Base-by-base conservation (phyloP, 805 yeast species). In the Debaryomyces maramus region DNA sequence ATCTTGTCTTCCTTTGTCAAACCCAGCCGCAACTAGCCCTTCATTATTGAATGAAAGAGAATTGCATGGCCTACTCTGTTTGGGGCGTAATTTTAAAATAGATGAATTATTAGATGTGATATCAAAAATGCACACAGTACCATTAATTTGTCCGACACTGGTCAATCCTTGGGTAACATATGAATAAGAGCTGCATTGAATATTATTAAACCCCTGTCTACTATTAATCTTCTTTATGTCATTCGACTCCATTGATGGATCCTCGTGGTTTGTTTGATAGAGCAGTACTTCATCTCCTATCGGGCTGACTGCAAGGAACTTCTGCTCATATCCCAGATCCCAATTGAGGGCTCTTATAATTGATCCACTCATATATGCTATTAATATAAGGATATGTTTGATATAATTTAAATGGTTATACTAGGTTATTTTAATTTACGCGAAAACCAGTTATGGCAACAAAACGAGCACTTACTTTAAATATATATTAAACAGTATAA, bases 251-350 rank as follows among this genome's bases (percentile, higher is more conserved):
- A 73, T 69, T 18, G 74, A 75, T 15, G 75, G 73, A 19, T 68
- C 67, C 34, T 58, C 61, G 38, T 55, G 67, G 43, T 58, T 56
- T 14, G 85, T 80, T 46, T 75, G 77, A 52, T 82, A 83, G 8
- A 86, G 69, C 0, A 83, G 65, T 2, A 88, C 82, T 50, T 85
- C 91, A 56, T 89, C 96, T 2, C 95, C 82, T 20, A 86, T 73
- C 2, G 95, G 93, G 47, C 80, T 83, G 5, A 84, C 82, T 0
- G 86, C 81, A 9, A 86, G 60, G 51, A 78, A 83, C 36, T 72
- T 74, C 53, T 83, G 86, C 32, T 71, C 74, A 32, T 61, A 61
- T 5, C 73, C 79, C n/a, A 52, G 49, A 41, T 78, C 81, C 89
- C 89, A 83, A 32, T 72, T 72, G 36, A 60, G 54, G 6, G 85